Conservation (phyloP, 2,329 filamentous ascomycete genomes). For the Arachnomyces sp. region DNA sequence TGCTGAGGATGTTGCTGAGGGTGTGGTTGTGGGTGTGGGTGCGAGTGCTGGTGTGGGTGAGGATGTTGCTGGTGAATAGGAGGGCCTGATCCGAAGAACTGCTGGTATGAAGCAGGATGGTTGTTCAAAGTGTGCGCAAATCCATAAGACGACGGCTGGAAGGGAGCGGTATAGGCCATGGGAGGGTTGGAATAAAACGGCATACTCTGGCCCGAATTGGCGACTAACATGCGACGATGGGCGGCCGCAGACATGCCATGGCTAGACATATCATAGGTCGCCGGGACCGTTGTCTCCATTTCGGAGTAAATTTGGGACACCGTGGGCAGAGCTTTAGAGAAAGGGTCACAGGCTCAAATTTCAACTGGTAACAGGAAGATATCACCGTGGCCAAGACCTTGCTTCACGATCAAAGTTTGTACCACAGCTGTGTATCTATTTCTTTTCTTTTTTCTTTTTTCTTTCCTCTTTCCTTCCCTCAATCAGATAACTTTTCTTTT, state of each 20-base stretch:
- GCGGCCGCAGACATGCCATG: constrained; percentile 30
- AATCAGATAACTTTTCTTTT: not conserved
- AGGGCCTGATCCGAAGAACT: constrained; percentile 27
- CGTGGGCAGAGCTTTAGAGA: too few relatives aligned
- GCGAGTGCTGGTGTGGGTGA: constrained; percentile 15
- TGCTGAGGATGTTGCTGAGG: constrained; percentile 18
- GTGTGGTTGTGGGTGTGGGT: constrained; percentile 10
- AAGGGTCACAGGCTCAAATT: too few relatives aligned
- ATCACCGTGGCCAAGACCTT: not conserved
- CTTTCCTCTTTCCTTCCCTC: constrained; percentile 3
- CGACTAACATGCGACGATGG: constrained; percentile 31
- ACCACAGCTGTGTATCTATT: constrained; percentile 5
- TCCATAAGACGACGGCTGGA: constrained; percentile 27
- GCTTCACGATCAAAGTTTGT: not conserved
- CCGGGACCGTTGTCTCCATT: constrained; percentile 36
- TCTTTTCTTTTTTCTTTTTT: constrained; percentile 1
- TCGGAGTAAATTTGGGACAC: constrained; percentile 4
- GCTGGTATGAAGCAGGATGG: constrained; percentile 24
- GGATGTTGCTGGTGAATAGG: constrained; percentile 14
- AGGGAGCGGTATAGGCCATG: constrained; percentile 30
- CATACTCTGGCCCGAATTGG: constrained; percentile 26
- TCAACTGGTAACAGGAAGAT: too few relatives aligned
- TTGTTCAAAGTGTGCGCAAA: constrained; percentile 28
- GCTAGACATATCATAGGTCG: constrained; percentile 32
- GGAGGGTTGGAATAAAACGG: constrained; percentile 31